Percentiles rank a stretch among this genome's conserved stretches.
Conservation (phyloP, 2,329 filamentous ascomycete species). For the Keithomyces neogunnii region DNA sequence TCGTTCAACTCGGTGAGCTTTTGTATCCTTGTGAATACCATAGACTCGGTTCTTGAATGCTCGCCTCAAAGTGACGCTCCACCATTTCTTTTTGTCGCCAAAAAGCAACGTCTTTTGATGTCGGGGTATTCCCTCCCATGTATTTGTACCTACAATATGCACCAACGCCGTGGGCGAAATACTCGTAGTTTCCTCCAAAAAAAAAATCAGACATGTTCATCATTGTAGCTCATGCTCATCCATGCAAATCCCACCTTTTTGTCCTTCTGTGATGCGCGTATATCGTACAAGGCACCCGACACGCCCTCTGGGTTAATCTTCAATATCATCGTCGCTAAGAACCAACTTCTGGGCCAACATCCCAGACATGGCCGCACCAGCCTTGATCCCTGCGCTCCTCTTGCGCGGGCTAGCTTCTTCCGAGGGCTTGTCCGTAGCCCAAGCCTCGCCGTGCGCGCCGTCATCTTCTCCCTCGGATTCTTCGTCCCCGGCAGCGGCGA, state of each 20-base stretch:
- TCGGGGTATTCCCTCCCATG: too few relatives aligned
- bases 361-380: slow-evolving; percentile 25
- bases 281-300: slow-evolving; percentile 14
- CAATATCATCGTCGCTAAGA: slow-evolving; percentile 77
- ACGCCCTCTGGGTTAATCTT: slow-evolving; percentile 41
- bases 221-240: background rate
- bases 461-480: slow-evolving; percentile 37
- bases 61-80: background rate
- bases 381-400: slow-evolving; percentile 30
- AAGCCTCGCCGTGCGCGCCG: slow-evolving; percentile 34
- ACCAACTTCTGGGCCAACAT: slow-evolving; percentile 57
- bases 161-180: too few relatives aligned
- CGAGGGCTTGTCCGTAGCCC: slow-evolving; percentile 53
- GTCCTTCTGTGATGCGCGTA: background rate
- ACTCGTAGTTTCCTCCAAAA: too few relatives aligned
- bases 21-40: background rate
- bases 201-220: background rate
- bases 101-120: too few relatives aligned
- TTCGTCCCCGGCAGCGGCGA: slow-evolving; percentile 38
- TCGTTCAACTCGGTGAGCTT: background rate
- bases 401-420: slow-evolving; percentile 46
- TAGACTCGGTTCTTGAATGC: background rate
- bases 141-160: too few relatives aligned
- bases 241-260: background rate
- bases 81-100: too few relatives aligned